Conservation (phyloP, 2,329 filamentous ascomycete genomes). For the Colletotrichum lentis region DNA sequence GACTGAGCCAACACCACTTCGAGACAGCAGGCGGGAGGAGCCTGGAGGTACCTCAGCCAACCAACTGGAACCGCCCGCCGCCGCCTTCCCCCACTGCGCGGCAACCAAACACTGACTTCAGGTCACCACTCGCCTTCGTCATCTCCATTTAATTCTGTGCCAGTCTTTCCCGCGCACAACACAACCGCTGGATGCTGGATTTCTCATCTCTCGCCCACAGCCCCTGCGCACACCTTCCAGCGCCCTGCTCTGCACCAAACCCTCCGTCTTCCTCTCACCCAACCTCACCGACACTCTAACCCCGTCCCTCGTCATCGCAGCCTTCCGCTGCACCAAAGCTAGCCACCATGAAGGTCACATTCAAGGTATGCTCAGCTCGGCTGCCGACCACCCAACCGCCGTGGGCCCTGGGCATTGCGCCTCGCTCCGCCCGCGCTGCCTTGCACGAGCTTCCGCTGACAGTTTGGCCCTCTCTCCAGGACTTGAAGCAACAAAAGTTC, state of each 20-base stretch:
- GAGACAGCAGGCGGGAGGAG: slow-evolving; percentile 5
- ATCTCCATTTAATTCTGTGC: slow-evolving; percentile 38
- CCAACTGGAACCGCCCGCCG: slow-evolving; percentile 24
- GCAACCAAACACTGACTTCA: slow-evolving; percentile 38
- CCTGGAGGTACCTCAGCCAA: slow-evolving; percentile 35
- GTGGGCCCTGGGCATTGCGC: background rate
- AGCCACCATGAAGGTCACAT: slow-evolving; percentile 73
- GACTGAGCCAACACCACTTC: slow-evolving; percentile 7
- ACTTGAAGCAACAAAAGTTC: slow-evolving; percentile 99
- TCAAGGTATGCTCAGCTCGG: slow-evolving; percentile 60
- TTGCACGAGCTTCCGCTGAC: slow-evolving; percentile 30
- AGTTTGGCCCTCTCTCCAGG: slow-evolving; percentile 59
- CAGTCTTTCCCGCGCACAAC: slow-evolving; percentile 33
- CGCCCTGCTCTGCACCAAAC: slow-evolving; percentile 10
- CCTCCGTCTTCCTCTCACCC: background rate
- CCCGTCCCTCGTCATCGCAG: slow-evolving; percentile 34
- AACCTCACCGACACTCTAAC: background rate
- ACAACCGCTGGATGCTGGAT: slow-evolving; percentile 30
- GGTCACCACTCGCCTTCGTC: slow-evolving; percentile 38
- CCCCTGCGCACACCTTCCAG: slow-evolving; percentile 20
- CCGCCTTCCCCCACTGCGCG: slow-evolving; percentile 29
- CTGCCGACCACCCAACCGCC: background rate
- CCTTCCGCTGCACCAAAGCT: slow-evolving; percentile 47
- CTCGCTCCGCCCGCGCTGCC: background rate
- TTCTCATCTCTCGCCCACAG: slow-evolving; percentile 33